These are phyloP conservation scores for Clarireedia sp. DNA, from an alignment of 2,329 filamentous ascomycete genomes.

Conservation along the genomic window DNA sequence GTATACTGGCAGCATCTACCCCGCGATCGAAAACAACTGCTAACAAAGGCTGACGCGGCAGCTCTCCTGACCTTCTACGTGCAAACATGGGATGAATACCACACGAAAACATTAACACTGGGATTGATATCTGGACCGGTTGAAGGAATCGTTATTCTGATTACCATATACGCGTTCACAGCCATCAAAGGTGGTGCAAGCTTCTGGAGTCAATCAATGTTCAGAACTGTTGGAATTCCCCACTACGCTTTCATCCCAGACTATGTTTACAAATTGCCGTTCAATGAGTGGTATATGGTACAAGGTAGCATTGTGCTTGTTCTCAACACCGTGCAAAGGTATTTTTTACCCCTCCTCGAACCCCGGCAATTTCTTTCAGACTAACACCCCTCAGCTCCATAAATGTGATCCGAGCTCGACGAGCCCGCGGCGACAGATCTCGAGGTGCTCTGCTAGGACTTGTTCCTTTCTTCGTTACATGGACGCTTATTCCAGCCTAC, in stretches of 20 bases:
- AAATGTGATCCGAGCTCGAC: constrained; percentile 79
- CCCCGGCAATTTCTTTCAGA: constrained; percentile 19
- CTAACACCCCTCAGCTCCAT: constrained; percentile 44
- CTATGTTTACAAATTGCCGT: constrained; percentile 69
- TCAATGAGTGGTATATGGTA: constrained; percentile 87
- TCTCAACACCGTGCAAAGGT: constrained; percentile 72
- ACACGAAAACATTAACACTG: constrained; percentile 90
- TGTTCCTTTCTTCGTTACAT: constrained; percentile 69
- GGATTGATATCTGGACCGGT: constrained; percentile 91
- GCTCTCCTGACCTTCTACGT: constrained; percentile 94
- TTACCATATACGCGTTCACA: constrained; percentile 74
- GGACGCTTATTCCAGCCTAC: constrained; percentile 70
- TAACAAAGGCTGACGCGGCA: constrained; percentile 29
- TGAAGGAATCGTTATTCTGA: constrained; percentile 82
- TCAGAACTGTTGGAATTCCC: constrained; percentile 69
- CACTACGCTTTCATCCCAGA: constrained; percentile 56
- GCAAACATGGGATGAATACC: constrained; percentile 98
- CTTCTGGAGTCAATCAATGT: constrained; percentile 81
- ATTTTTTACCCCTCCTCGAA: not conserved
- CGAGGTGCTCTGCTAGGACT: constrained; percentile 75
- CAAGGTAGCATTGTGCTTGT: constrained; percentile 76
- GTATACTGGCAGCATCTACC: constrained; percentile 23
- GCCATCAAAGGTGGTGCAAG: constrained; percentile 78
- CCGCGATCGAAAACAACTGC: not conserved
- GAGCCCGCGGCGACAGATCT: constrained; percentile 62